A percentile compares a stretch with the other conserved stretches of the same genome.
These are phyloP conservation scores for Amyloporia xantha DNA, from an alignment of 768 basidiomycete genomes.

Conservation along the genomic window DNA sequence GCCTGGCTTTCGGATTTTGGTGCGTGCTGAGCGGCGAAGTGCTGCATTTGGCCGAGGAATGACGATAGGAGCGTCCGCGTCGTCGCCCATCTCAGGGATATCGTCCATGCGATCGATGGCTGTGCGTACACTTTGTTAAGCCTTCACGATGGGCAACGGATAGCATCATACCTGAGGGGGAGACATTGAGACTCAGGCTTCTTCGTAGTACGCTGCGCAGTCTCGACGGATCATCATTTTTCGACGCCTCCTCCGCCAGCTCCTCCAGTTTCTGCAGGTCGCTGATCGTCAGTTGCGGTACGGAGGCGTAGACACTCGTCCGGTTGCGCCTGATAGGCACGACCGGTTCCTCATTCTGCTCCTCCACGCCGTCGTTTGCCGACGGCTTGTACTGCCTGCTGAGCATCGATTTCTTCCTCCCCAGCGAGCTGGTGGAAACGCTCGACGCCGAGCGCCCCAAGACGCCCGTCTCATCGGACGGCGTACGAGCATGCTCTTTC, in stretches of 20 bases:
- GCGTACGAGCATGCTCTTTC: slow-evolving; percentile 75
- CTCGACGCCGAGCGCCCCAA: slow-evolving; percentile 39
- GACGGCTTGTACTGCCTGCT: slow-evolving; percentile 87
- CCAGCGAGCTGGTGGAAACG: slow-evolving; percentile 47
- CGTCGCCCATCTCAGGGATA: slow-evolving; percentile 63
- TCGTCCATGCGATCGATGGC: slow-evolving; percentile 65
- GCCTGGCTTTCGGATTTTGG: slow-evolving; percentile 88
- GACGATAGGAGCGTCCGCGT: slow-evolving; percentile 87
- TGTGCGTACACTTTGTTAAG: slow-evolving; percentile 23
- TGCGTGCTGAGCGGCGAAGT: slow-evolving; percentile 85
- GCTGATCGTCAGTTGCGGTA: slow-evolving; percentile 84
- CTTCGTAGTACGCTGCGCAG: slow-evolving; percentile 75
- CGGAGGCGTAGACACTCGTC: slow-evolving; percentile 55
- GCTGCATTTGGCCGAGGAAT: slow-evolving; percentile 84
- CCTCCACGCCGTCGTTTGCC: slow-evolving; percentile 69
- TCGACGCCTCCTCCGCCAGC: slow-evolving; percentile 84
- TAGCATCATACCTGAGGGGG: slow-evolving; percentile 70
- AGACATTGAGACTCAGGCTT: slow-evolving; percentile 81
- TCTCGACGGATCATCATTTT: slow-evolving; percentile 73
- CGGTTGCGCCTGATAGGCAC: slow-evolving; percentile 65
- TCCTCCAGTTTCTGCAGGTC: slow-evolving; percentile 95
- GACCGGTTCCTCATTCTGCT: slow-evolving; percentile 53
- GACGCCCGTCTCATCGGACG: slow-evolving; percentile 39
- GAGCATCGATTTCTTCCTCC: slow-evolving; percentile 88
- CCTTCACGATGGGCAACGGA: slow-evolving; percentile 3